Conservation (phyloP, 352 stramenopile genomes). For the Phytophthora pluvialis region DNA sequence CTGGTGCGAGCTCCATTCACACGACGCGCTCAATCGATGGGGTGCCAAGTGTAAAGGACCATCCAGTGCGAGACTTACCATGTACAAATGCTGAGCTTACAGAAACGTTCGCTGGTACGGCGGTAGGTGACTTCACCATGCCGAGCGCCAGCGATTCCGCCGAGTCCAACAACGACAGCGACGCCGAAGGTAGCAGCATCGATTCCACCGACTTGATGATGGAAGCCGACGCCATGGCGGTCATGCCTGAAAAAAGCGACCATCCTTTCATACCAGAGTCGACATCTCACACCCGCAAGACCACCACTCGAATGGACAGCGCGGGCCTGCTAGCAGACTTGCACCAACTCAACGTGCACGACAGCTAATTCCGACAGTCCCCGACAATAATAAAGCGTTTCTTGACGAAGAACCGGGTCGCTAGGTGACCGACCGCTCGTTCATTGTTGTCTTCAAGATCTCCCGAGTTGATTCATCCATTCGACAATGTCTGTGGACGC, state of each 20-base stretch:
- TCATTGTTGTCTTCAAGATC: conserved; percentile 13
- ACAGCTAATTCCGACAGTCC: background rate
- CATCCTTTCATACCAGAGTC: background rate
- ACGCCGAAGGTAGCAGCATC: conserved; percentile 30
- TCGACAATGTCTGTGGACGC: conserved; percentile 56
- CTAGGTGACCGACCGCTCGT: too few relatives aligned
- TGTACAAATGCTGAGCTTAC: background rate
- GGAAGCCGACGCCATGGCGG: conserved; percentile 39
- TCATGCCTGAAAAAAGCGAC: conserved; percentile 3
- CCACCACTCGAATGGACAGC: conserved; percentile 21
- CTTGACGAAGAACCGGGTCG: background rate
- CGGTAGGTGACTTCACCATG: conserved; percentile 11
- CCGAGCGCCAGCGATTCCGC: conserved; percentile 7
- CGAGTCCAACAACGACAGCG: conserved; percentile 9
- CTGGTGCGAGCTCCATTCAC: background rate
- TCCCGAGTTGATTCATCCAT: background rate
- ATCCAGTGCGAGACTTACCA: background rate
- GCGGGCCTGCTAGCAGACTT: conserved; percentile 23
- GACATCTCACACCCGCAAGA: conserved; percentile 6
- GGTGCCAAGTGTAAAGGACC: too few relatives aligned
- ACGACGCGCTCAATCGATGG: too few relatives aligned
- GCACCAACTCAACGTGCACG: conserved; percentile 20
- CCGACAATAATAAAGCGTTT: background rate
- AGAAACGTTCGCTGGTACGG: background rate
- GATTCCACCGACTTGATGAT: conserved; percentile 45